Evolutionary conservation across 1,284 basidiomycete genomes (phyloP), one percentile per base, ranked within the genome.

Genomic region (Trichosporon sp.): DNA sequence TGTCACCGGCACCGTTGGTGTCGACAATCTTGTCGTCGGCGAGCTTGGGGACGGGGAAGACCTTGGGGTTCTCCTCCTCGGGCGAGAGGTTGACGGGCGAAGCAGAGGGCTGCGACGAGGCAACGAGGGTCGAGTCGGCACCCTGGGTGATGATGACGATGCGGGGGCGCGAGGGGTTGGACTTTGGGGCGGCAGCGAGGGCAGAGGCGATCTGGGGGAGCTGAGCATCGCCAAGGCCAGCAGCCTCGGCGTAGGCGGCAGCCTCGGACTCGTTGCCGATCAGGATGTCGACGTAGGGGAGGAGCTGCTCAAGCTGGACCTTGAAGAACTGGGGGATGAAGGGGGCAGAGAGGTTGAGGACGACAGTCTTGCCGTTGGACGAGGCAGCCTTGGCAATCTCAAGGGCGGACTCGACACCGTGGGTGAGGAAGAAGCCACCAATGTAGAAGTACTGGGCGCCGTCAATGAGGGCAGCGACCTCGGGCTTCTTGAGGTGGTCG

Each of bases 1-100:
- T 95, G 84, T 99, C 97, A 68, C 97, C 97, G n/a, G 97, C 97
- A 68, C 94, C 97, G 85, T 99, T 99, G 70, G 97, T 99, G 85
- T 99, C 97, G 71, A 98, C 91, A 78, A 99, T 96, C 83, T 91
- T 82, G 70, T 88, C 88, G 75, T 87, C 86, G 68, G 84, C 79
- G 73, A 98, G 87, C 66, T 88, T 86, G 70, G 86, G 83, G 65
- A 96, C 93, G 40, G 86, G 78, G 85, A 87, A 91, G 12, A 87
- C 84, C 87, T 87, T 83, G 79, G 85, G 80, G 84, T 87, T 82
- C 68, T 76, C 68, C 74, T 83, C 83, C 11, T 68, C 65, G 48
- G 77, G 73, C 65, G 76, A 69, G 67, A 85, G 78, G 83, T 85
- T 85, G 72, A 76, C 72, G 10, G 83, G 71, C 67, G 77, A 77